Conservation (phyloP, 306 rosid genomes). For the Lathyrus sativus region DNA sequence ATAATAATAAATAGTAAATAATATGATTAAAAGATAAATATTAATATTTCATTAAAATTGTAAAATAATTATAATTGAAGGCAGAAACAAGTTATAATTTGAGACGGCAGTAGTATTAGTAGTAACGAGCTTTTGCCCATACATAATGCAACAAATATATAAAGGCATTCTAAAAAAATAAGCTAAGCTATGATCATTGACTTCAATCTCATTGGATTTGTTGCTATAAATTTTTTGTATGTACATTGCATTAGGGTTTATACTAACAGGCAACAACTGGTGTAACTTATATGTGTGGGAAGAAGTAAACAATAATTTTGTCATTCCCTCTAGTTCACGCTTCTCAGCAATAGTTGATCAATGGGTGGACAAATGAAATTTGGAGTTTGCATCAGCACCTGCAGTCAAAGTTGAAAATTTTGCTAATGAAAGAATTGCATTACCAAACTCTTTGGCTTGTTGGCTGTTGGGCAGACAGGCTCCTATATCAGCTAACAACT, state of each 20-base stretch:
- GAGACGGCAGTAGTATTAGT: no score
- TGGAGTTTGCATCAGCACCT: constrained; percentile 22
- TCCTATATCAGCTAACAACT: constrained; percentile 20
- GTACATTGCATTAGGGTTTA: constrained; percentile 20
- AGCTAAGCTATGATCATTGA: constrained; percentile 5
- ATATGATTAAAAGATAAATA: no score
- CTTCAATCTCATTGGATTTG: constrained; percentile 1
- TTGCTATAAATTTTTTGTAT: not conserved
- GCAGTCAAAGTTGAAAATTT: constrained; percentile 36
- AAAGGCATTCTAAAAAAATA: not conserved
- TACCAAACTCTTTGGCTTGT: constrained; percentile 19
- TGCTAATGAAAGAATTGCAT: constrained; percentile 31
- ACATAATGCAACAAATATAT: no score
- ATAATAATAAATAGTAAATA: no score
- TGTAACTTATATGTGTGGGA: not conserved
- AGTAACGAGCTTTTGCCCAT: no score
- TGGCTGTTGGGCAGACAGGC: constrained; percentile 22
- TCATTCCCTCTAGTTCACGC: constrained; percentile 2
- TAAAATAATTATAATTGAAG: no score
- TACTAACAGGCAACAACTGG: not conserved
- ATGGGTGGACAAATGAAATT: constrained; percentile 1
- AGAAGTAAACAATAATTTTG: constrained; percentile 16
- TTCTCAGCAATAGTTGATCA: constrained; percentile 4
- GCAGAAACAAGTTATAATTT: no score
- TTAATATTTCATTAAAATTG: no score